Base-by-base conservation (phyloP, 2,329 filamentous ascomycete species). In the Plenodomus lindquistii region DNA sequence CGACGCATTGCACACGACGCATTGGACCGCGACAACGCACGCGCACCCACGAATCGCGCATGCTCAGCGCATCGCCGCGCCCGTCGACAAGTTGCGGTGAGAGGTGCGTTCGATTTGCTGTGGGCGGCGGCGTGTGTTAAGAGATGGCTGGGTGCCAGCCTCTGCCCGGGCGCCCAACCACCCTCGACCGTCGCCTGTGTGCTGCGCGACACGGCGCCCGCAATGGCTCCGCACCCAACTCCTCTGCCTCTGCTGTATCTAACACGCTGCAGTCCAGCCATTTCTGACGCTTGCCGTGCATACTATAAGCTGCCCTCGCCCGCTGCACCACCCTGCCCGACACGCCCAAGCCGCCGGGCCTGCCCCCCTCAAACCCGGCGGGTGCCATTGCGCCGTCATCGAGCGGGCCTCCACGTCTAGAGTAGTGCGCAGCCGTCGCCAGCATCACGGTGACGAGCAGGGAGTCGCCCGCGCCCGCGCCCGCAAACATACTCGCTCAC, bases 401-500 rank as follows among this genome's bases (percentile, higher is more conserved):
- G 54, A 53, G 60, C 53, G 52, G 55, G 31, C 47, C 44, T 34
- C 52, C 41, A 31, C 27, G 48, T 37, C n/a, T n/a, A n/a, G n/a
- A n/a, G 16, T 37, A 40, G 46, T 27, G 41, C 49, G 50, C 37
- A 42, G 49, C 45, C 37, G 44, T 46, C 40, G 37, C 44, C 42
- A 42, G 46, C 48, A 54, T 61, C 66, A 57, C 56, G 38, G 51
- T 68, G 65, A 64, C 65, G 60, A 63, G 63, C 48, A 57, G 59
- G 55, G 54, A 47, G 35, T 38, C 60, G 20, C 59, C 52, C 40
- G 52, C 60, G 20, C 59, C 52, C 40, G 52, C 50, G 54, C 57
- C 60, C 48, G 60, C 54, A 59, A 69, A 60, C 47, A 65, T 70
- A 65, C 57, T 62, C 44, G 58, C 61, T 52, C 55, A 52, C 27